phyloP scores from a whole-genome alignment of 805 yeast species.

The Debaryomyces maramus region DNA sequence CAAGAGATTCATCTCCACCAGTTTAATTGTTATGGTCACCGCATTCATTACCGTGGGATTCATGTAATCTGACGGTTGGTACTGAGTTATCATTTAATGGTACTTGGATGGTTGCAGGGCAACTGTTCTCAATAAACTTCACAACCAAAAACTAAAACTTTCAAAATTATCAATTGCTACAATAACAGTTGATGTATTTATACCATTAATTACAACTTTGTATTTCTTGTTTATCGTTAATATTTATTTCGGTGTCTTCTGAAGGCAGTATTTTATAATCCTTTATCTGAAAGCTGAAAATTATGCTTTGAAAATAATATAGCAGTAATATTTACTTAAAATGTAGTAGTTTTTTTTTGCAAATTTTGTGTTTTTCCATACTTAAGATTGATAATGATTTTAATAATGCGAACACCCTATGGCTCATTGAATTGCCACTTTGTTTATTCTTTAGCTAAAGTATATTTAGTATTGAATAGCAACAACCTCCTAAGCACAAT shows the following conservation, averaged over 20 bases:
- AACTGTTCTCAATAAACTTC: too few species aligned
- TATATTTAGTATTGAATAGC: background rate
- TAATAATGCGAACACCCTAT: background rate
- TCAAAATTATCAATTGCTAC: too few species aligned
- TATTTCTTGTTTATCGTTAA: background rate
- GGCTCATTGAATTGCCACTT: conserved; percentile 2
- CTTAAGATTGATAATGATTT: background rate
- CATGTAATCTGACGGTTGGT: background rate
- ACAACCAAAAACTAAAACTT: too few species aligned
- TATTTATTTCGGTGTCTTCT: background rate
- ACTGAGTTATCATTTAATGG: background rate
- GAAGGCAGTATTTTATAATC: background rate
- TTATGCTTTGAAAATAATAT: background rate
- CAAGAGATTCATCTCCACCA: background rate
- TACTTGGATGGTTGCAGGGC: conserved; percentile 1
- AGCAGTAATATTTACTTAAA: background rate
- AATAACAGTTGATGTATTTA: background rate
- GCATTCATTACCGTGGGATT: background rate
- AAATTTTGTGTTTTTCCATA: too few species aligned
- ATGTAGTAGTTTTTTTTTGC: background rate
- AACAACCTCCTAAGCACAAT: conserved; percentile 5
- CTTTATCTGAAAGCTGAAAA: background rate
- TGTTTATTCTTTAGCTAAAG: background rate
- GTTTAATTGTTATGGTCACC: background rate
- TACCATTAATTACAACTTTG: background rate